Evolutionary conservation across 1,284 basidiomycete genomes (phyloP).

Genomic region (Microbotryomycetes sp.): DNA sequence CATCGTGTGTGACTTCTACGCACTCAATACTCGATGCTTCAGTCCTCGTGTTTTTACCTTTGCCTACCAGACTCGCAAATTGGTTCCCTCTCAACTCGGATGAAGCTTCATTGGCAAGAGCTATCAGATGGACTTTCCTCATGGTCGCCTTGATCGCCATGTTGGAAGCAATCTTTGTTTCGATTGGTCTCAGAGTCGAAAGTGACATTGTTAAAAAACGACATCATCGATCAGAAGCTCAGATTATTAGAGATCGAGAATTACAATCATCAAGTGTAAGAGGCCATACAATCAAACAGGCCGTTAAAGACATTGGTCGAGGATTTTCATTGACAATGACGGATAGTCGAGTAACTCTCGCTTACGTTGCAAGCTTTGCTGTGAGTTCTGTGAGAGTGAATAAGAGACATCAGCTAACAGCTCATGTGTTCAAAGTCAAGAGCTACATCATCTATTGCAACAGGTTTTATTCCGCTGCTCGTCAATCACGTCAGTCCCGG

Average conservation of each 20-base stretch:
- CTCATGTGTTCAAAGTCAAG: constrained; percentile 14
- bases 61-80: constrained; percentile 15
- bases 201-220: not conserved
- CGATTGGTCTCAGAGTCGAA: not conserved
- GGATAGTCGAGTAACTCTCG: constrained; percentile 18
- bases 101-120: not conserved
- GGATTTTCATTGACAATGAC: constrained; percentile 21
- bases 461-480: constrained; percentile 28
- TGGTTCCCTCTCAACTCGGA: not conserved
- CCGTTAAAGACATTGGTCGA: constrained; percentile 6
- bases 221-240: too few species aligned
- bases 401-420: too few species aligned
- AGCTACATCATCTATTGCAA: constrained; percentile 15
- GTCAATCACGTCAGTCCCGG: constrained; percentile 21
- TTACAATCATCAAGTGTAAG: not conserved
- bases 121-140: constrained; percentile 6
- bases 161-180: constrained; percentile 1
- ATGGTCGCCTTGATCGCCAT: constrained; percentile 11
- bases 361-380: constrained; percentile 27
- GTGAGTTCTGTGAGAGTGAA: not conserved
- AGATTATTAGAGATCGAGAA: too few species aligned
- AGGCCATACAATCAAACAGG: not conserved
- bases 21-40: not conserved
- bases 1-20: not conserved
- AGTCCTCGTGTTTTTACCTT: constrained; percentile 32